Base-by-base conservation (phyloP, 495 filamentous ascomycete species). In the Aspergillus baeticus region DNA sequence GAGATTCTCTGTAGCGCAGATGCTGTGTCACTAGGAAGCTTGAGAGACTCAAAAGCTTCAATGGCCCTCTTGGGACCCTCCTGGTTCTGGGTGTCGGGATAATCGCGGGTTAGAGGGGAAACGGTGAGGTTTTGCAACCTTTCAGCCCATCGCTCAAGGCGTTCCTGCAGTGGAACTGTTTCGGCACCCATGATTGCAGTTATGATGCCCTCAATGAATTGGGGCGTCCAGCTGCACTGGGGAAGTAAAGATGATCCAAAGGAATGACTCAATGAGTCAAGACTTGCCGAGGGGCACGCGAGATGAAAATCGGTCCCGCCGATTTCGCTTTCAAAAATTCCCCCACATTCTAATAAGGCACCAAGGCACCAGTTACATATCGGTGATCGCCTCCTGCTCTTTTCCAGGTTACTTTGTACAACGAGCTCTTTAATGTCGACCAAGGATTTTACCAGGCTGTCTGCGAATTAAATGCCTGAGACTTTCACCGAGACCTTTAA, bases 101-200 rank as follows among this genome's bases (percentile, higher is more conserved):
- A 81, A 61, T 81, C 78, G 33, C 78, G 69, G 33, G 78, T 74
- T 50, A 81, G 71, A 37, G 78, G 76, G 21, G 74, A 77, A 3
- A 78, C 75, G 22, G 75, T 80, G 54, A 81, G 64, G 50, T 72
- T 78, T 53, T 74, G 76, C 11, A 81, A 64, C 26, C 76, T 64
- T 54, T 76, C 65, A 42, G 74, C 69, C 78, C 78, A 81, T 67
- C 69, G 69, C 54, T 75, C 71, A 45, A 81, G 73, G 63, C 77
- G 77, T 38, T 75, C 71, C 57, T 74, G 69, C 52, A 73, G 58
- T 47, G 67, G 64, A 61, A 63, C 63, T 22, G 60, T 45, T 65
- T 70, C 71, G 47, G 62, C 68, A 64, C 60, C 71, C 71, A 75
- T 75, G 56, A 56, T 72, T 69, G 65, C 65, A 69, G 64, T 55